Base-by-base conservation (phyloP, 1,139 yeast species). In the Diutina mesorugosa region DNA sequence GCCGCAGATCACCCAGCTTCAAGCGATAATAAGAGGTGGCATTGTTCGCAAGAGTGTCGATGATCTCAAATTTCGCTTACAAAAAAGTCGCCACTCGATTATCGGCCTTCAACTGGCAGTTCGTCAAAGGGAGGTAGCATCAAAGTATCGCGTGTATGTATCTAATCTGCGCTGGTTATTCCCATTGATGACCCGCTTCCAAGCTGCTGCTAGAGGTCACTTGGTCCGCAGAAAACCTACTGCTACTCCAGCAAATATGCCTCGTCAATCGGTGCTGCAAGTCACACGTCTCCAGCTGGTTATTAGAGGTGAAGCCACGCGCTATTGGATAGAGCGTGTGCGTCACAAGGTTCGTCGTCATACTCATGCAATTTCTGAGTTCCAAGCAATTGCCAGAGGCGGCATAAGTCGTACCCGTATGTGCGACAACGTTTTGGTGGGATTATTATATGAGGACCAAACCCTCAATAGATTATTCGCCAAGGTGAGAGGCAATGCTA, bases 371-470 rank as follows among this genome's bases (percentile, higher is more conserved):
- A 58, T 74, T 4, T 59, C 64, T 10, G 62, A 62, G 50, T 62
- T 76, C 10, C 79, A 76, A 61, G 63, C 78, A 0, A 58, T 72
- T 3, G 65, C 71, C n/a, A 64, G 79, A 47, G 88, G 85, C 38
- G 83, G 78, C 1, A 62, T 76, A 3, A 61, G 75, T 1, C 72
- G 89, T 61, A 71, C 74, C 3, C 71, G 68, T 45, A 65, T 81
- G 56, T 76, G 80, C 59, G 73, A 78, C 59, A 69, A 65, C 57
- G 76, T 78, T 2, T 67, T 79, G 61, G 69, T 78, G 35, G 69
- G 76, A 0, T 69, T 78, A 58, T 62, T 76, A 57, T 70, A 70
- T 55, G 74, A 74, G 61, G 81, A 78, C 58, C 59, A 66, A 1
- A 61, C 61, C 12, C 68, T 78, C 64, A 72, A 70, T 58, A 61